Evolutionary conservation across 2,329 filamentous ascomycete genomes (phyloP), one percentile per base, ranked within the genome.

Genomic region (Mycosphaerella sp.): DNA sequence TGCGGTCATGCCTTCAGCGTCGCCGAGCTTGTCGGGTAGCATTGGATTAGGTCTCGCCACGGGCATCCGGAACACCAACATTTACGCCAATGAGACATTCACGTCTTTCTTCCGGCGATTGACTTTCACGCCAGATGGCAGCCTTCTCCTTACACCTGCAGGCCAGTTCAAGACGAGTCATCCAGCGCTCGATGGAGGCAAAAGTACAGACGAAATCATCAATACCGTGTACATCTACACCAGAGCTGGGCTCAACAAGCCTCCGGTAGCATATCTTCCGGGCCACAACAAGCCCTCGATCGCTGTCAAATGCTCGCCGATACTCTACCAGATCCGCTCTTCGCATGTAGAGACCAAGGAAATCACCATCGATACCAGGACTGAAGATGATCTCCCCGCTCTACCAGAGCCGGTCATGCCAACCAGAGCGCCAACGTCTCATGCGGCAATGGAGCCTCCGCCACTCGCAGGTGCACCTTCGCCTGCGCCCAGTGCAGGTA

Each of bases 141-240:
- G 91, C 68, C 76, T 98, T 47, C 79, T 98, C 4, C 85, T 98
- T 59, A 98, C 93, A 0, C 93, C 93, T 2, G 92, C 93, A 1
- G 93, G 93, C 6, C 93, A 97, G 68, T 97, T 93, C 72, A 95
- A 95, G 69, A 87, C 86, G 2, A 82, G 89, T 48, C 82, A 89
- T 61, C 74, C 77, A 21, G 81, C 83, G 45, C 75, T 84, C 21
- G 80, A 81, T 46, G 87, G 90, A 58, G 74, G 77, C n/a, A 95
- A 91, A 70, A 79, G 83, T 0, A 80, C 80, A 0, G 92, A 93
- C 63, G 92, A 98, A 62, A 80, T 96, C 48, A 90, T 87, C 64
- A 98, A 98, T 68, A 98, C 93, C 0, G 95, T 98, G 21, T 98
- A 98, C 72, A 93, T 98, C 51, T 98, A 98, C 71, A 96, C 92